Base-by-base conservation (phyloP, 306 rosid genomes). In the Medicago ruthenica region DNA sequence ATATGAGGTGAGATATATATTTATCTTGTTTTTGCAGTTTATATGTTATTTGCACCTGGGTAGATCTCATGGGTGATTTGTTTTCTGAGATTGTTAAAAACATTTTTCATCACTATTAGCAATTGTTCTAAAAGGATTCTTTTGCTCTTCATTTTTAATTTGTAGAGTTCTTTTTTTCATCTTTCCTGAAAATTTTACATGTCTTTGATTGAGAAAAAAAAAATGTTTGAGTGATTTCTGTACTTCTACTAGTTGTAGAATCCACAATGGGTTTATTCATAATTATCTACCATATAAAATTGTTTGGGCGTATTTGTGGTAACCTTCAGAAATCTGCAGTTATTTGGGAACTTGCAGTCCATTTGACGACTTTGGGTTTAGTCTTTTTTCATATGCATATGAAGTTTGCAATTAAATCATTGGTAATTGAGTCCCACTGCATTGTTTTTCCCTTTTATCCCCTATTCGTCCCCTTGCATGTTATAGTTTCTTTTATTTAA, bases 1-100 rank as follows among this genome's bases (percentile, higher is more conserved):
- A 36, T 90, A 93, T 78, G 95, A 92, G 97, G 97, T 92, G 58
- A 50, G 75, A 54, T 63, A 65, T 63, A 59, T 67, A 15, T 34
- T 63, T 73, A 50, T 36, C 31, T 61, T 63, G 20, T 21, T 71
- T 55, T 47, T 21, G n/a, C 58, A 5, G 74, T 70, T 67, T 77
- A 27, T 7, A 54, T 68, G 36, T 41, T 67, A 67, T 34, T 53
- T 63, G 40, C n/a, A 59, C 21, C 55, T 65, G 48, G 20, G 44
- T 75, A 27, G 39, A 37, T 44, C 9, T 20, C 68, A 5, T 60
- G 7, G 36, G 31, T 69, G 44, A 17, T 24, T 73, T 64, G 7
- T 74, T 81, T 77, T 3, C 42, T 8, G 63, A 18, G 44, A 27
- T 70, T 24, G 21, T 48, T 64, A 7, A 55, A 64, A 60, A 55